Evolutionary conservation across 2,329 filamentous ascomycete species (phyloP).

Genomic region (Chrysoporthe deuterocubensis): DNA sequence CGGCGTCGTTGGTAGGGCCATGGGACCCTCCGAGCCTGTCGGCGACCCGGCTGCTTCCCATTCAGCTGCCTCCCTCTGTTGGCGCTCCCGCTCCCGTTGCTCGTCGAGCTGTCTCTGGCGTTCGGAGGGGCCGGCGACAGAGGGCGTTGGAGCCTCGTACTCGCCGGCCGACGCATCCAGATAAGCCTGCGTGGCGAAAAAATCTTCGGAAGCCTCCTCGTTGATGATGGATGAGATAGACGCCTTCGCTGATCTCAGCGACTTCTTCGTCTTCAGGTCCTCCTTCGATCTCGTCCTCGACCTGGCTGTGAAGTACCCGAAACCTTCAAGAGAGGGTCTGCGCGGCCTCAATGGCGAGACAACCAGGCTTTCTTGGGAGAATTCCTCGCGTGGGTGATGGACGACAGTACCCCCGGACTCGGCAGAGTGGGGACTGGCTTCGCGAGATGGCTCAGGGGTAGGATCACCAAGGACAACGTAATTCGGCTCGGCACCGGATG

Average conservation of each 20-base stretch:
- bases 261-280: constrained; percentile 51
- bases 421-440: constrained; percentile 33
- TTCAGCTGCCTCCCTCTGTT: constrained; percentile 20
- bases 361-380: constrained; percentile 64
- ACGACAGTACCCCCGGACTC: constrained; percentile 41
- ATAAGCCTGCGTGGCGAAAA: constrained; percentile 46
- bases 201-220: constrained; percentile 49
- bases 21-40: constrained; percentile 36
- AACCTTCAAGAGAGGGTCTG: constrained; percentile 52
- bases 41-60: constrained; percentile 32
- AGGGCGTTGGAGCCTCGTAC: constrained; percentile 27
- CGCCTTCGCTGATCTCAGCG: constrained; percentile 56
- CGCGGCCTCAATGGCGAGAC: constrained; percentile 58
- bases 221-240: constrained; percentile 60
- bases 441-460: constrained; percentile 41
- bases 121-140: constrained; percentile 27
- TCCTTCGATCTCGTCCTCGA: constrained; percentile 48
- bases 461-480: constrained; percentile 56
- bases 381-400: constrained; percentile 46
- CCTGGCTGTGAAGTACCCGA: constrained; percentile 53
- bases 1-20: constrained; percentile 51
- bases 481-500: constrained; percentile 51
- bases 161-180: constrained; percentile 40
- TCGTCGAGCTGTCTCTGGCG: constrained; percentile 28
- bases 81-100: constrained; percentile 26